Base-by-base conservation (phyloP, 2,329 filamentous ascomycete genomes). In the Verticillium albo-atrum region DNA sequence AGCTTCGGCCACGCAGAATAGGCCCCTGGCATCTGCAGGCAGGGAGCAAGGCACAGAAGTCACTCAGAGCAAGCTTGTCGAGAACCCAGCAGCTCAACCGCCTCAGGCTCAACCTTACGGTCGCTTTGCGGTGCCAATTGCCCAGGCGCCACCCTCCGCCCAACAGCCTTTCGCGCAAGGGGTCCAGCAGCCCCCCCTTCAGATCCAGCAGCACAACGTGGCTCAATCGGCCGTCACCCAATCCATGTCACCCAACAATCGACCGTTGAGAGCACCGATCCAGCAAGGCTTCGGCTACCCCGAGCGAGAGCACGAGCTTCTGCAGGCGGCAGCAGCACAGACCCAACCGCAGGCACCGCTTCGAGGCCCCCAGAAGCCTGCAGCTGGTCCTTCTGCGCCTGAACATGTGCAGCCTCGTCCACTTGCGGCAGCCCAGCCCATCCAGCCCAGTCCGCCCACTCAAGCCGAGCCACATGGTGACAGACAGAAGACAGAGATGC, bases 61-160 rank as follows among this genome's bases (percentile, higher is more conserved):
- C n/a, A 64, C 74, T 7, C 70, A 74, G 37, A 62, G 75, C 55
- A 84, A 84, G 69, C 67, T 75, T 57, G 82, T 85, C 57, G 68
- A 73, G n/a, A 47, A 47, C 30, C 54, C 65, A 12, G 64, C 61
- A 14, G 35, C 27, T 6, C 73, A 72, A 55, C 66, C 68, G 61
- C 65, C 67, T 63, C 74, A 67, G 57, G 64, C 71, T 35, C 79
- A 76, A 61, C 67, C 74, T 7, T 78, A 77, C 58, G 68, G 75
- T 26, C 72, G 71, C 37, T 82, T 80, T 62, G 75, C 75, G 14
- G 73, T 80, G 10, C 78, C 79, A 7, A 80, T 82, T 57, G 77
- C 77, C 27, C 76, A 80, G 56, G 77, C 73, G 20, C 55, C 37
- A 51, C 71, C 71, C 52, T 66, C 65, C 27, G 58, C 67, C 17